Evolutionary conservation across 1,284 basidiomycete species (phyloP).

Genomic region (Cutaneotrichosporon mucoides): DNA sequence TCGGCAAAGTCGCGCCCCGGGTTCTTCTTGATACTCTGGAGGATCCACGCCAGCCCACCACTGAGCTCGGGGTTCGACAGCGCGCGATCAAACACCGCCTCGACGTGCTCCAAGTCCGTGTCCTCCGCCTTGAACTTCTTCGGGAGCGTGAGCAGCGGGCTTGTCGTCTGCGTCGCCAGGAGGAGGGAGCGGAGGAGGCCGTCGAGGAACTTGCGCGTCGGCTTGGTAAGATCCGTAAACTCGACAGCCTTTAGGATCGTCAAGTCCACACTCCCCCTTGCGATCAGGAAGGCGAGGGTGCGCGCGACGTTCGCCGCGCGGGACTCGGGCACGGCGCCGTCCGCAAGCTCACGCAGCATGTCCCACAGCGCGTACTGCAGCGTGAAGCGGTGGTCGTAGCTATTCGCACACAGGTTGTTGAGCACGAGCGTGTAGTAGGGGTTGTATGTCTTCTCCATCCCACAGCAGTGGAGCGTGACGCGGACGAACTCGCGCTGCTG

Average conservation of each 20-base stretch:
- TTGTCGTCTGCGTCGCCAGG: conserved; percentile 65
- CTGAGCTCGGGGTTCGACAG: conserved; percentile 37
- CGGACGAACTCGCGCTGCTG: conserved; percentile 93
- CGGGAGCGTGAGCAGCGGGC: conserved; percentile 54
- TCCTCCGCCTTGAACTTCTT: conserved; percentile 33
- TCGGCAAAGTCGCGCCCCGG: conserved; percentile 38
- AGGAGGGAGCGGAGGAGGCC: conserved; percentile 66
- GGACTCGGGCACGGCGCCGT: conserved; percentile 47
- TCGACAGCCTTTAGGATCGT: conserved; percentile 83
- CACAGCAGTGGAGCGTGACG: conserved; percentile 88
- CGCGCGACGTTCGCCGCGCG: conserved; percentile 57
- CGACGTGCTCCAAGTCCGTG: conserved; percentile 50
- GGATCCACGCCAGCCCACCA: conserved; percentile 39
- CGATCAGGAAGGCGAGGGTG: conserved; percentile 79
- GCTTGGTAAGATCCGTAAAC: conserved; percentile 66
- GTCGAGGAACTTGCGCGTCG: conserved; percentile 62
- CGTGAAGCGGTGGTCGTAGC: conserved; percentile 75
- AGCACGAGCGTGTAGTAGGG: conserved; percentile 90
- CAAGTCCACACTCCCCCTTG: conserved; percentile 66
- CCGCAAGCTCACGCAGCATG: conserved; percentile 85
- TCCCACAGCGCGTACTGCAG: conserved; percentile 98
- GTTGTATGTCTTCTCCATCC: conserved; percentile 88
- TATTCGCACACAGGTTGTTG: conserved; percentile 56
- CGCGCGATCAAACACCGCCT: conserved; percentile 39
- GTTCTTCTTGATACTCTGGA: conserved; percentile 59